Base-by-base conservation (phyloP, 768 basidiomycete species). In the Russula brevipes region DNA sequence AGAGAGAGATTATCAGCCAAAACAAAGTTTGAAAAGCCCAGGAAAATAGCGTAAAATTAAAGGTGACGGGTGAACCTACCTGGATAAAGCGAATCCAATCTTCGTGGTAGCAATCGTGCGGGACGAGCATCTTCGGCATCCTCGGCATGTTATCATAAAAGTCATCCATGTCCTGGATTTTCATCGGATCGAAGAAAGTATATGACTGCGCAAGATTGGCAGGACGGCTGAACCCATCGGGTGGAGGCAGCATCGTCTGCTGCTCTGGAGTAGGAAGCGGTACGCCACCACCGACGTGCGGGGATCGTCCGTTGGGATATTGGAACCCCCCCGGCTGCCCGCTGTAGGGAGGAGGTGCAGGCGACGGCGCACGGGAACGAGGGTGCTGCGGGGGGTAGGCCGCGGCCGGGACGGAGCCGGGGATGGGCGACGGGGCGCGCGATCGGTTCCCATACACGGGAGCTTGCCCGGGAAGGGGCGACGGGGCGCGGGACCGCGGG, bases 41-140 rank as follows among this genome's bases (percentile, higher is more conserved):
- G 12, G 10, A 33, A 16, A 7, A n/a, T 17, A 7, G 45, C 14
- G 10, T 12, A 12, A n/a, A 44, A 14, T 5, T 12, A 54, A 49
- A 36, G 24, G 24, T 24, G 24, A 36, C n/a, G 7, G 6, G 19
- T 16, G n/a, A 19, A 78, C 81, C 12, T 69, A 89, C 90, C 76
- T 85, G 83, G 79, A 88, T 87, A 69, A 89, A 82, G 56, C 91
- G 79, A 65, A 80, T 83, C 91, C 91, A 94, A 69, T 94, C 91
- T 59, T 87, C 85, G 64, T 82, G 80, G 64, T 84, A 84, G 10
- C 91, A 85, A 69, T 94, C 91, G 69, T 92, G 91, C 19, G 88
- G 80, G 41, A 82, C 78, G 30, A 93, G 81, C 11, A 87, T 83
- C 6, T 79, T 65, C 7, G 91, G 91, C 84, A 93, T 86, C 68